phyloP scores from a whole-genome alignment of 495 filamentous ascomycete genomes.

The Alectoria sarmentosa region DNA sequence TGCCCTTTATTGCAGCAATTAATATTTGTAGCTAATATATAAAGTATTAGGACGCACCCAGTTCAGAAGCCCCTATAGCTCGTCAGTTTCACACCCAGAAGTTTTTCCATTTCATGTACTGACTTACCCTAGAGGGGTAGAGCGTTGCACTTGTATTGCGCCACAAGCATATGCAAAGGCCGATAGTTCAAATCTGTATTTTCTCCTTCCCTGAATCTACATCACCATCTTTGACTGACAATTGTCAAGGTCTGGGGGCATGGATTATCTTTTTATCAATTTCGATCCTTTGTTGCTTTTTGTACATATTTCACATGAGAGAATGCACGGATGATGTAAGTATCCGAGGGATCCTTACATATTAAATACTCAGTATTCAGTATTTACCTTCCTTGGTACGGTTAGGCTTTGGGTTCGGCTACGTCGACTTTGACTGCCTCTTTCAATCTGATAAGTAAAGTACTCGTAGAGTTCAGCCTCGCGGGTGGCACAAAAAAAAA shows the following conservation, averaged over 20 bases:
- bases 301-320: neutral
- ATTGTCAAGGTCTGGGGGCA: neutral
- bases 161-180: slow-evolving; percentile 22
- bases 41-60: neutral
- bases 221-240: neutral
- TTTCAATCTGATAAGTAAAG: no score
- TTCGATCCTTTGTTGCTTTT: neutral
- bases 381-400: no score
- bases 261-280: neutral
- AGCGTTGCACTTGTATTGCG: slow-evolving; percentile 27
- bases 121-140: slow-evolving; percentile 13
- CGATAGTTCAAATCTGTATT: slow-evolving; percentile 23
- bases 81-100: neutral
- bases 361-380: no score
- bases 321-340: no score
- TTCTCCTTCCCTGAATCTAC: neutral
- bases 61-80: slow-evolving; percentile 17
- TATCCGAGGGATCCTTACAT: no score
- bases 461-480: no score
- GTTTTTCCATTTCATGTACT: neutral
- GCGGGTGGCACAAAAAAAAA: no score
- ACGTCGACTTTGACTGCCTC: no score
- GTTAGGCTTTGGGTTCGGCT: no score
- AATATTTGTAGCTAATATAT: slow-evolving; percentile 1
- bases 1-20: no score